Percentiles rank a stretch among this genome's conserved stretches.
Conservation (phyloP, 768 basidiomycete species). For the Steccherinum ochraceum region DNA sequence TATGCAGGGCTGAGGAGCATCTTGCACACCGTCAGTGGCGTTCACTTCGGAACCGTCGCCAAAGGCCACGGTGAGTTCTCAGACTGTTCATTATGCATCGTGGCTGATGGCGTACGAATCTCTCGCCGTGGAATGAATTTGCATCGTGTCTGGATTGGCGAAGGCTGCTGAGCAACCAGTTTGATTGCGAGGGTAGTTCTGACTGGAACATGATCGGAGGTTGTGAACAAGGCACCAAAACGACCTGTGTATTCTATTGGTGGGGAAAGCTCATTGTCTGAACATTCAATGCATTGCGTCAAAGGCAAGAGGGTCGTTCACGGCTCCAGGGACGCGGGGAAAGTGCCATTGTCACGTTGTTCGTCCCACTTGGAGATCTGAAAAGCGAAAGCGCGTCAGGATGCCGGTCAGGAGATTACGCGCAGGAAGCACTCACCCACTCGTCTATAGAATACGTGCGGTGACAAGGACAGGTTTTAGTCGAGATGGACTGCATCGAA, state of each 20-base stretch:
- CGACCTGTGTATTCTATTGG: not conserved
- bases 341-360: conserved; percentile 87
- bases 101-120: no score
- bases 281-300: not conserved
- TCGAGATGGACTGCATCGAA: not conserved
- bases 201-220: not conserved
- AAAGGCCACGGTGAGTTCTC: not conserved
- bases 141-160: not conserved
- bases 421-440: conserved; percentile 57
- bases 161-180: not conserved
- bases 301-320: conserved; percentile 22
- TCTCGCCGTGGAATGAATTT: not conserved
- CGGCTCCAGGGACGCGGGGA: conserved; percentile 87
- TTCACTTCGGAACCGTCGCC: not conserved
- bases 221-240: not conserved
- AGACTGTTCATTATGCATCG: no score
- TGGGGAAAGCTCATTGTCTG: not conserved
- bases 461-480: conserved; percentile 1
- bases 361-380: conserved; percentile 91
- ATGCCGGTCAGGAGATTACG: conserved; percentile 3
- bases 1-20: not conserved
- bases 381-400: no score
- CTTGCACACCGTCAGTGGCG: not conserved
- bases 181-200: not conserved
- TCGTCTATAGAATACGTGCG: conserved; percentile 50